Conservation (phyloP, 768 basidiomycete species). For the Boletus vermiculosoides region DNA sequence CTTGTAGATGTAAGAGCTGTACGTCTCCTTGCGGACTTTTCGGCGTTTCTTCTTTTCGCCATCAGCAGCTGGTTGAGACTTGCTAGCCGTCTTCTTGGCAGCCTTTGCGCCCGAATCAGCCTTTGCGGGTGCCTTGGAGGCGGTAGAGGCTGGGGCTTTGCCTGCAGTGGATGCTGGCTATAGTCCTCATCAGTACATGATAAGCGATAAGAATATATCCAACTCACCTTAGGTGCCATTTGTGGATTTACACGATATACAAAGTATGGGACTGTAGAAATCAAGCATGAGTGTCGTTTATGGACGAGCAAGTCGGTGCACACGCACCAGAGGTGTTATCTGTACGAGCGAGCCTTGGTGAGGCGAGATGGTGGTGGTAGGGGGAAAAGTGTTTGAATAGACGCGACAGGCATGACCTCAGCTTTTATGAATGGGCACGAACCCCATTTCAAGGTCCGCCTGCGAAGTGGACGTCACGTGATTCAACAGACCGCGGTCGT, state of each 20-base stretch:
- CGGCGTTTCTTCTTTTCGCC: slow-evolving; percentile 80
- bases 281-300: slow-evolving; percentile 13
- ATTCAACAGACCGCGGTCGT: slow-evolving; percentile 37
- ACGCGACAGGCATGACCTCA: slow-evolving; percentile 28
- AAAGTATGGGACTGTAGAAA: slow-evolving; percentile 27
- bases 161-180: slow-evolving; percentile 43
- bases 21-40: slow-evolving; percentile 80
- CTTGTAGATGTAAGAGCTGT: slow-evolving; percentile 85
- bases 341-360: slow-evolving; percentile 17
- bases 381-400: slow-evolving; percentile 26
- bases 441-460: slow-evolving; percentile 36
- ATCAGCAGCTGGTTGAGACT: slow-evolving; percentile 48
- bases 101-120: slow-evolving; percentile 45
- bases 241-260: slow-evolving; percentile 32
- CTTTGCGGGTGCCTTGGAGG: slow-evolving; percentile 58
- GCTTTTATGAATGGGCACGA: slow-evolving; percentile 36
- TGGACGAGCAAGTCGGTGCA: background rate
- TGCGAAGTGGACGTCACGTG: slow-evolving; percentile 28
- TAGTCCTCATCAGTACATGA: slow-evolving; percentile 8
- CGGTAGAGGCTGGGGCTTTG: slow-evolving; percentile 50
- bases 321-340: slow-evolving; percentile 26
- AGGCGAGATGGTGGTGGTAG: slow-evolving; percentile 30
- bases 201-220: slow-evolving; percentile 2
- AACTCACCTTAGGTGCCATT: slow-evolving; percentile 40
- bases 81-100: slow-evolving; percentile 61